Base-by-base conservation (phyloP, 805 yeast species). In the Candida rishiriensis region DNA sequence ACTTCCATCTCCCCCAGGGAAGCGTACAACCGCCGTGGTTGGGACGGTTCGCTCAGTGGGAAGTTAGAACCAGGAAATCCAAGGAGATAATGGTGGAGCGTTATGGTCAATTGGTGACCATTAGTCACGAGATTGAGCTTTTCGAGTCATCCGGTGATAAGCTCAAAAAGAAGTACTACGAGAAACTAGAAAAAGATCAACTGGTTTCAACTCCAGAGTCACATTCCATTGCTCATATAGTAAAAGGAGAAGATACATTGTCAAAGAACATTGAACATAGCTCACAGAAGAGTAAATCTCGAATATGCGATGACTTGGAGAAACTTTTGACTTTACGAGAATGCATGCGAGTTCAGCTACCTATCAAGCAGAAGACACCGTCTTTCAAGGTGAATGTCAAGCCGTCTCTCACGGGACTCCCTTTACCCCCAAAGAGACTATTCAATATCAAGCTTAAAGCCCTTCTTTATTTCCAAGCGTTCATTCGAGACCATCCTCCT, bases 201-300 rank as follows among this genome's bases (percentile, higher is more conserved):
- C 15, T 37, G 15, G 14, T 15, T 2, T 48, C 50, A 9, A 36
- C 34, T 4, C 51, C 49, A 10, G 15, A 35, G 10, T 38, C 47
- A 11, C 47, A 42, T 16, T 29, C 44, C 10, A 40, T 49, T 8
- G 14, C 13, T 5, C 44, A 37, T 18, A 47, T 47, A 26, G 30
- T 44, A 18, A 16, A 42, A 16, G 46, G 32, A 3, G 29, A 37
- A n/a, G 37, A 36, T 15, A 44, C 46, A 12, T 9, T 9, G 2
- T 10, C 29, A 9, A 26, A 21, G 7, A 21, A 5, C 7, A 21
- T 21, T 21, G 26, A 21, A 21, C 26, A 7, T 21, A 7, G 26
- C 7, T 21, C 26, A 21, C 26, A 21, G 7, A 4, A 21, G 26
- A 21, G 26, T 21, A 21, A 21, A 7, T 21, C 26, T 21, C 26